Evolutionary conservation across 257 asterid genomes (phyloP), one percentile per base, ranked within the genome.

Genomic region (Linaria vulgaris): DNA sequence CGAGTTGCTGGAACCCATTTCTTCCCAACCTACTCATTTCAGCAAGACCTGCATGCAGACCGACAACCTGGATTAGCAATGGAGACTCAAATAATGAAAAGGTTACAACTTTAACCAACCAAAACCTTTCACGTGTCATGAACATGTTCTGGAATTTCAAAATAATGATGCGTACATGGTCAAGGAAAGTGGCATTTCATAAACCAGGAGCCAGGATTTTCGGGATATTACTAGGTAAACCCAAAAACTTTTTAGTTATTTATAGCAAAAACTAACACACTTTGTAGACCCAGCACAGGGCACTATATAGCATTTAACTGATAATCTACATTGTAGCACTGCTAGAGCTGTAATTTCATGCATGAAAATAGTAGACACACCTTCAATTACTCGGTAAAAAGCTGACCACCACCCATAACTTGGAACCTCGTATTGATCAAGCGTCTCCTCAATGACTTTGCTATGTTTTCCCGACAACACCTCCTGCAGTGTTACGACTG

Each of bases 371-470:
- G 64, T 47, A 45, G 6, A 44, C 68, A 49, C 54, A 86, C 94
- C 95, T 87, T 89, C 90, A 31, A 87, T 64, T 8, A 79, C 79
- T 68, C 76, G 73, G 78, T 82, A 82, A 57, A 89, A 66, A 69
- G 85, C 76, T 16, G 91, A 83, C 94, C 94, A 83, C 95, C 91
- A 84, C 25, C 76, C 54, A 52, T 70, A 72, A 19, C 74, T 73
- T 7, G 90, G 76, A 66, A 84, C 85, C 67, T 82, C 73, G 45
- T 62, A 72, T 62, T 67, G 69, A 55, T 75, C 74, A 23, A 89
- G 91, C 19, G 84, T 78, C 70, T 79, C 83, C 61, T 78, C 94
- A 46, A 84, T 81, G 34, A 52, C 80, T 59, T 53, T 64, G 57
- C 75, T 86, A 53, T 77, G 88, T 30, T 78, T 82, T 16, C 95